Evolutionary conservation across 2,329 filamentous ascomycete genomes (phyloP).

Genomic region (Ophiostoma novo-ulmi): DNA sequence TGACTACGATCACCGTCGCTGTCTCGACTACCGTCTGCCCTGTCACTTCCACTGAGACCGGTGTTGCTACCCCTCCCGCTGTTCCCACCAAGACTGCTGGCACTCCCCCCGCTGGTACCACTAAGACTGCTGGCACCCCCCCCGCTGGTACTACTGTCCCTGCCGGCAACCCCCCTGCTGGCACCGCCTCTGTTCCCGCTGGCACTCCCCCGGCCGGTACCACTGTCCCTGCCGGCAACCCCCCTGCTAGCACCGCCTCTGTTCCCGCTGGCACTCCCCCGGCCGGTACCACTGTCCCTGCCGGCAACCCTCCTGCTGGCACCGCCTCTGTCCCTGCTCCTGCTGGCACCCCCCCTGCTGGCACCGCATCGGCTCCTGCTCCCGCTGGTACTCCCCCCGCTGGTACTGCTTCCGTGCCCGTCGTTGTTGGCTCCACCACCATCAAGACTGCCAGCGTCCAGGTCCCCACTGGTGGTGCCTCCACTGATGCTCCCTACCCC

Average conservation of each 20-base stretch:
- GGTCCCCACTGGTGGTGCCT: not conserved
- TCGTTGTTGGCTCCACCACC: not conserved
- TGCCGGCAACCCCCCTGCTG: not conserved
- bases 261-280: not conserved
- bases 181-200: not conserved
- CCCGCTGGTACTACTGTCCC: not conserved
- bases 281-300: too few species aligned
- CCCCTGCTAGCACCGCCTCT: not conserved
- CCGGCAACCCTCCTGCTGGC: constrained; percentile 18
- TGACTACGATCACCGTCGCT: constrained; percentile 48
- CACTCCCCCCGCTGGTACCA: constrained; percentile 53
- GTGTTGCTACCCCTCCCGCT: constrained; percentile 48
- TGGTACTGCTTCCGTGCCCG: constrained; percentile 27
- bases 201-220: not conserved
- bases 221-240: not conserved
- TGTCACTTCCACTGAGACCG: constrained; percentile 51
- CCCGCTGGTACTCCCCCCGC: not conserved
- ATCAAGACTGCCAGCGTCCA: not conserved
- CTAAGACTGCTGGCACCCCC: constrained; percentile 43
- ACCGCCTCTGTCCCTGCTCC: constrained; percentile 24
- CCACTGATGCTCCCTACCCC: not conserved
- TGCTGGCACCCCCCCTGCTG: not conserved
- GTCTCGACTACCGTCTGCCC: constrained; percentile 58
- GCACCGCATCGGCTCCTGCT: not conserved
- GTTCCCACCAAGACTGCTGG: constrained; percentile 45